Evolutionary conservation across 176 grass and related monocot genomes (phyloP), one percentile per base, ranked within the genome.

Genomic region (Leersia perrieri): DNA sequence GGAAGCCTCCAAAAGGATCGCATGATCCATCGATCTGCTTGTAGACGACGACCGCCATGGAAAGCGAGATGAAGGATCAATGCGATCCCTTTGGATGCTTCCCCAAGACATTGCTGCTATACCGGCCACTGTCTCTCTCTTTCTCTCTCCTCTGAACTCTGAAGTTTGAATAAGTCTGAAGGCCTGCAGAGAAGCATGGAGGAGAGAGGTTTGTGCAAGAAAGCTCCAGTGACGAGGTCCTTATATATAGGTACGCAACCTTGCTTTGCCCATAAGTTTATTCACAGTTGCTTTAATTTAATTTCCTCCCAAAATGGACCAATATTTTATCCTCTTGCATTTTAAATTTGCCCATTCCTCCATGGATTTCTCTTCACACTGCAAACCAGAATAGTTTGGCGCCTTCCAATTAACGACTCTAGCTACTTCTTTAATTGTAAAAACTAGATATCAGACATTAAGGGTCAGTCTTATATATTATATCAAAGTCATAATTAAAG

Each of bases 51-150:
- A 22, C 11, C 51, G 26, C 58, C 83, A 73, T 61, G 62, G 35
- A 84, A 84, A 78, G 66, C 38, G 29, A 58, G 67, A 53, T 36
- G 55, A 85, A 74, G 78, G 89, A 91, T 91, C 89, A 91, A 91
- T 91, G 89, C 89, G 89, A 91, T 91, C 89, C 89, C 89, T 91
- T 91, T 91, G 89, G 89, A 91, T 85, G 89, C 86, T 91, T 85
- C 78, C 73, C 34, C 82, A 58, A 88, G 89, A 35, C 89, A 91
- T 85, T 82, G 73, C 60, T 74, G 73, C 23, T 68, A 68, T 6
- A 6, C 47, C 38, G 18, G 49, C 49, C 41, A 49, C 45, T 60
- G 70, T 39, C 68, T 32, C 73, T 42, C 73, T 33, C 62, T 82
- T 77, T 60, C 70, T 58, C 57, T 30, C 60, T 78, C 77, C 40